Conservation (phyloP, 2,329 filamentous ascomycete genomes). For the Colletotrichum trifolii region DNA sequence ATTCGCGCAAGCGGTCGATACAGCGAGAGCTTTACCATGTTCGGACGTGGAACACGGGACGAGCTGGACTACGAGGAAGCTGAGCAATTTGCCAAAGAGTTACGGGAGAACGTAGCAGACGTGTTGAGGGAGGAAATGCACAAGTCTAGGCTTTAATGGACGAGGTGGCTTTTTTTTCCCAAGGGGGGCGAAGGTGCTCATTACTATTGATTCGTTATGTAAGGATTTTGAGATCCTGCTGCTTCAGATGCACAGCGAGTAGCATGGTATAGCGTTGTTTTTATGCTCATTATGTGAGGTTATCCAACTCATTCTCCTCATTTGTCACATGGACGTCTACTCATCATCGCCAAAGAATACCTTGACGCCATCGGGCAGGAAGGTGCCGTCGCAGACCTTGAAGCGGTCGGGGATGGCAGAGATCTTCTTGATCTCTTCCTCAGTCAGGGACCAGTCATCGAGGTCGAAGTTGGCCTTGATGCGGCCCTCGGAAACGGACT, state of each 20-base stretch:
- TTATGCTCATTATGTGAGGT: slow-evolving; percentile 31
- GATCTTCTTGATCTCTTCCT: slow-evolving; percentile 77
- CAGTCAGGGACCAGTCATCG: slow-evolving; percentile 78
- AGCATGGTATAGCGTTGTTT: slow-evolving; percentile 21
- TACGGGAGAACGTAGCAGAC: slow-evolving; percentile 61
- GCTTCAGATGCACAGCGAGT: slow-evolving; percentile 9
- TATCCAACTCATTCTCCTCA: slow-evolving; percentile 8
- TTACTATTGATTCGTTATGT: slow-evolving; percentile 30
- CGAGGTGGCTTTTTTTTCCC: slow-evolving; percentile 1
- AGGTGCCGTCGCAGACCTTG: slow-evolving; percentile 82
- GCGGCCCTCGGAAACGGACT: slow-evolving; percentile 78
- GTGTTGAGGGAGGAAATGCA: slow-evolving; percentile 49
- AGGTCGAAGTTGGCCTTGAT: slow-evolving; percentile 82
- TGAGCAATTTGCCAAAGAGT: slow-evolving; percentile 64
- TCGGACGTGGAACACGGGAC: slow-evolving; percentile 77
- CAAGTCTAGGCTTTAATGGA: slow-evolving; percentile 52
- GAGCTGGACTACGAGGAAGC: slow-evolving; percentile 84
- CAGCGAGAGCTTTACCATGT: slow-evolving; percentile 82
- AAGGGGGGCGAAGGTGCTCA: slow-evolving; percentile 1
- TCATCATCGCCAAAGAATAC: slow-evolving; percentile 89
- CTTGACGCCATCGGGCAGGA: slow-evolving; percentile 72
- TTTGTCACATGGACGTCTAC: slow-evolving; percentile 52
- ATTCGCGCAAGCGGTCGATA: slow-evolving; percentile 63
- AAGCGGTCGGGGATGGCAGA: slow-evolving; percentile 78
- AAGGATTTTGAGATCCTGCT: slow-evolving; percentile 18